Percentiles rank a stretch among this genome's conserved stretches.
phyloP scores from a whole-genome alignment of 129 eudicot genomes.

The Kitagawia praeruptora region DNA sequence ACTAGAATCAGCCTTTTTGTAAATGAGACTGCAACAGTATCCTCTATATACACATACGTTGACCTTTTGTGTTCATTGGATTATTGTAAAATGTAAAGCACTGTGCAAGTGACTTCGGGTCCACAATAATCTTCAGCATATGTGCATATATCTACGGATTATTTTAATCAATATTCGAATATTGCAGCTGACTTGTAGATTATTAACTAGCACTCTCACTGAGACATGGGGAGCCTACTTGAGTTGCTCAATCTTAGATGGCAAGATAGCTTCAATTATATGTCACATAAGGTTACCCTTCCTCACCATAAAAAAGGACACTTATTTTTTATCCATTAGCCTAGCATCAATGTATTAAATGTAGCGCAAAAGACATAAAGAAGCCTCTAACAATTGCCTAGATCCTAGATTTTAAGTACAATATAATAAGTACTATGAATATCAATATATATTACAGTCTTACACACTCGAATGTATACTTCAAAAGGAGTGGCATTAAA shows the following conservation, averaged over 20 bases:
- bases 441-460: neutral
- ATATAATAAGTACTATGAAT: neutral
- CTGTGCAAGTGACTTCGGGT: neutral
- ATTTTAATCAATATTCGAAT: neutral
- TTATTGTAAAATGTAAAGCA: neutral
- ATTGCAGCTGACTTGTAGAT: neutral
- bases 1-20: neutral
- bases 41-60: neutral
- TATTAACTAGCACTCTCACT: neutral
- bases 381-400: neutral
- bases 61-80: neutral
- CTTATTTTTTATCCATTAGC: neutral
- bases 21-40: neutral
- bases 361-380: neutral
- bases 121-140: neutral
- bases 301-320: neutral
- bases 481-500: neutral
- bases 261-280: neutral
- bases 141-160: neutral
- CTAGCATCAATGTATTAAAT: neutral
- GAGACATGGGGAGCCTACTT: neutral
- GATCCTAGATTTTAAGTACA: neutral
- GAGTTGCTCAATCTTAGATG: neutral
- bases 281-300: neutral
- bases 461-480: neutral